Base-by-base conservation (phyloP, 2,329 filamentous ascomycete species). In the Paecilomyces fulvus region DNA sequence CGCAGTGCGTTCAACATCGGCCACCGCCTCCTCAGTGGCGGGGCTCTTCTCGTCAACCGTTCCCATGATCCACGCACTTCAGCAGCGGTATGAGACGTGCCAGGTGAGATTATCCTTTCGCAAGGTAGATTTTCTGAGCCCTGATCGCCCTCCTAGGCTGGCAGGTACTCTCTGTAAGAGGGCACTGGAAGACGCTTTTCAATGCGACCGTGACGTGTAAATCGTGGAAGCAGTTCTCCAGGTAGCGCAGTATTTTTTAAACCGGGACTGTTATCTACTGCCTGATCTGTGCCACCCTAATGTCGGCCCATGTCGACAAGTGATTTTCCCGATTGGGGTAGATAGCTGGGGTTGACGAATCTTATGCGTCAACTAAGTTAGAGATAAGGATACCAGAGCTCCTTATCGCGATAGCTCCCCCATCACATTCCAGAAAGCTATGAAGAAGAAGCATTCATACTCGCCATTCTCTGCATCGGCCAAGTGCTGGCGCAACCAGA, bases 21-120 rank as follows among this genome's bases (percentile, higher is more conserved):
- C 56, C 6, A 54, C 51, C 6, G 63, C 58, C 23, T 63, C 62
- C 7, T 54, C 17, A 14, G 57, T 74, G 68, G 67, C 55, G n/a
- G 37, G 37, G 14, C 8, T 43, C 12, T 76, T 71, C 73, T 33
- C 79, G 77, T 66, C 79, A 73, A 30, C 72, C 17, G 59, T 57
- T 55, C 63, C 52, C 60, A 64, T 63, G 48, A 25, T 28, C 55
- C 21, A 23, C 48, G 10, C 20, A 28, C 10, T 10, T 23, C 48
- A 3, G 14, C 7, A 5, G 14, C 5, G 14, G 37, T 43, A 43
- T 17, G n/a, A 43, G 5, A 43, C 14, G 37, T 17, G 37, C 21
- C 9, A 6, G 6, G 37, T 43, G 6, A 37, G 30, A 14, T 2
- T 31, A 3, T 31, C 33, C 33, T 17, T n/a, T 33, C 30, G 1